Percentiles rank a stretch among this genome's conserved stretches.
Evolutionary conservation across 805 yeast genomes (phyloP).

Genomic region (Starmera quercuum): DNA sequence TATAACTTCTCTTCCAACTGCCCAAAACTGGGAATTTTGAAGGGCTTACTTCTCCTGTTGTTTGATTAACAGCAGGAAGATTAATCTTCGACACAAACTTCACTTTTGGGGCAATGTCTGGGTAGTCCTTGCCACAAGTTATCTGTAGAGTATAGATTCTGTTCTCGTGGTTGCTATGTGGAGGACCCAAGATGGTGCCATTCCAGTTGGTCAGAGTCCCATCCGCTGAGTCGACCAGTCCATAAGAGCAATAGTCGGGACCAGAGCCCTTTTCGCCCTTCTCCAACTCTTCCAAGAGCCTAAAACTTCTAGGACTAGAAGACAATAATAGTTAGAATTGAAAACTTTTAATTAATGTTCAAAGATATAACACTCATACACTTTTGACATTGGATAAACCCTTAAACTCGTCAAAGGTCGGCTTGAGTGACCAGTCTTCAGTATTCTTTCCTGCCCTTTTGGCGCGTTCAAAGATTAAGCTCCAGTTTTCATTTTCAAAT

Average conservation of each 20-base stretch:
- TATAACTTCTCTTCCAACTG: slow-evolving; percentile 84
- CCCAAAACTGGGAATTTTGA: slow-evolving; percentile 58
- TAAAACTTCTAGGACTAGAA: slow-evolving; percentile 81
- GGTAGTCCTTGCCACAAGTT: slow-evolving; percentile 78
- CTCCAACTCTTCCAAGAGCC: slow-evolving; percentile 91
- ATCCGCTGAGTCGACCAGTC: slow-evolving; percentile 84
- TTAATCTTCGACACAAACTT: slow-evolving; percentile 78
- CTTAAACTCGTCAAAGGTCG: neutral
- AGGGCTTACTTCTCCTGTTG: slow-evolving; percentile 47
- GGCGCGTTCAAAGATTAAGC: no score
- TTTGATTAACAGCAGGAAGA: slow-evolving; percentile 78
- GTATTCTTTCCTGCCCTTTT: no score
- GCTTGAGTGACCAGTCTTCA: no score
- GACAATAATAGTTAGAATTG: neutral
- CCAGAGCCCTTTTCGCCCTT: slow-evolving; percentile 98
- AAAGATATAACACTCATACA: slow-evolving; percentile 27
- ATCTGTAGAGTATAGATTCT: slow-evolving; percentile 81
- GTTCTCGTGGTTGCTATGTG: slow-evolving; percentile 84
- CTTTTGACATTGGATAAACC: slow-evolving; percentile 30
- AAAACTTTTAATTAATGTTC: no score
- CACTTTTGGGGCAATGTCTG: slow-evolving; percentile 83
- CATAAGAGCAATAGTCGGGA: slow-evolving; percentile 94
- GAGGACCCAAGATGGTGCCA: slow-evolving; percentile 97
- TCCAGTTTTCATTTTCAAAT: no score
- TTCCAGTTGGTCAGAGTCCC: slow-evolving; percentile 94